Conservation (phyloP, 108 stramenopile genomes). For the Pelagomonas calceolata region DNA sequence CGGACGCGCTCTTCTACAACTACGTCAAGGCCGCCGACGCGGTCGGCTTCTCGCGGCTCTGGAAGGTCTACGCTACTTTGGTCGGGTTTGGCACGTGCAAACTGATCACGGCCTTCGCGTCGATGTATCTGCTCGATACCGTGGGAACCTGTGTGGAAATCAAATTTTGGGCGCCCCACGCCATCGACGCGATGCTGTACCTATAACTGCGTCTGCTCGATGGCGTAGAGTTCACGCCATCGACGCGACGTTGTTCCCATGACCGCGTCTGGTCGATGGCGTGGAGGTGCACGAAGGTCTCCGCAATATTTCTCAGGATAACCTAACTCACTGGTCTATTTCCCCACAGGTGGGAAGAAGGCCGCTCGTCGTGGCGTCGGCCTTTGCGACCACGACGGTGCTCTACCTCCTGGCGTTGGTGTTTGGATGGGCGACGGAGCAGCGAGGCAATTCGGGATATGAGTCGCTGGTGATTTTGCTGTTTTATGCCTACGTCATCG, state of each 20-base stretch:
- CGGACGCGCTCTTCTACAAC: conserved; percentile 77
- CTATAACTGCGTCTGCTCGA: too few relatives aligned
- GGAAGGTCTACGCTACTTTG: conserved; percentile 39
- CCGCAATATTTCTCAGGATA: too few relatives aligned
- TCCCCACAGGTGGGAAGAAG: conserved; percentile 49
- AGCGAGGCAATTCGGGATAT: conserved; percentile 11
- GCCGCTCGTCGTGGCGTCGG: conserved; percentile 53
- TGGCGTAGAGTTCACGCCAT: too few relatives aligned
- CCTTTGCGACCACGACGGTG: neutral
- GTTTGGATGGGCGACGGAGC: too few relatives aligned
- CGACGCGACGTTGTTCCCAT: too few relatives aligned
- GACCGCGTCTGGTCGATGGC: too few relatives aligned
- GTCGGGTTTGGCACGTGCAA: conserved; percentile 56
- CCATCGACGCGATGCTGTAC: too few relatives aligned
- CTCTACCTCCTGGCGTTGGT: conserved; percentile 8
- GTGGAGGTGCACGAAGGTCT: too few relatives aligned
- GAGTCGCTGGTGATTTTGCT: too few relatives aligned
- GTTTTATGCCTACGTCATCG: conserved; percentile 40
- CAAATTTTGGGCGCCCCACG: too few relatives aligned
- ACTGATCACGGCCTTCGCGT: conserved; percentile 45
- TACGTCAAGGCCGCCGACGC: conserved; percentile 53
- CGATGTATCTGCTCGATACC: conserved; percentile 51
- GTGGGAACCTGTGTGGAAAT: too few relatives aligned
- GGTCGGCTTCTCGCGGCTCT: conserved; percentile 42
- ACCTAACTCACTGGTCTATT: too few relatives aligned